Conservation (phyloP, 2,329 filamentous ascomycete species). For the Chrysosporium queenslandicum region DNA sequence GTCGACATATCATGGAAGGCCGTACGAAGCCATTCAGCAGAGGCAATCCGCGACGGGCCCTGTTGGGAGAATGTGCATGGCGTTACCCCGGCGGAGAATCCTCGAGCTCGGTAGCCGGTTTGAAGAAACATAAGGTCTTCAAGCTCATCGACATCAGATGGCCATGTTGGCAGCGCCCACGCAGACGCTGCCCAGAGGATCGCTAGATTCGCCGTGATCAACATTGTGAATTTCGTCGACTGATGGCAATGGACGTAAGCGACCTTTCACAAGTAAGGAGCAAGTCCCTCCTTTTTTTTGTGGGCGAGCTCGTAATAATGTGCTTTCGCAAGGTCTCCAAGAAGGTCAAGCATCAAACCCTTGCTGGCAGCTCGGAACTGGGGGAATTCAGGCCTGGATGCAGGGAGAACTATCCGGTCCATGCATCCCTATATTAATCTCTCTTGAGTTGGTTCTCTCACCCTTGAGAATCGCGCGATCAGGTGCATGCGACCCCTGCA, state of each 20-base stretch:
- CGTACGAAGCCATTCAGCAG: conserved; percentile 15
- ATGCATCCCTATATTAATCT: background rate
- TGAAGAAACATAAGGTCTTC: conserved; percentile 16
- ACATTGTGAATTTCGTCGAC: conserved; percentile 2
- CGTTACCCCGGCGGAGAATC: conserved; percentile 14
- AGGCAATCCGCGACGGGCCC: conserved; percentile 11
- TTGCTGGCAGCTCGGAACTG: background rate
- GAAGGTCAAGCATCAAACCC: background rate
- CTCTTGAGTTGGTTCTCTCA: background rate
- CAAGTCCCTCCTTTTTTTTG: too few species aligned
- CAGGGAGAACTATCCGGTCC: background rate
- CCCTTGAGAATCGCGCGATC: background rate
- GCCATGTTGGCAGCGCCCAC: conserved; percentile 14
- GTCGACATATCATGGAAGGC: conserved; percentile 15
- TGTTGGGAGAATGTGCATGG: conserved; percentile 13
- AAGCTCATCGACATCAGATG: conserved; percentile 12
- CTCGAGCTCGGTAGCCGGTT: conserved; percentile 13
- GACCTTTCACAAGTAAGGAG: too few species aligned
- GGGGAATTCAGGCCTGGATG: background rate
- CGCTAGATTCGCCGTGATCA: background rate
- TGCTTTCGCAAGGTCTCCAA: background rate
- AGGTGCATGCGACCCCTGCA: background rate
- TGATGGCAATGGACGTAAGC: background rate
- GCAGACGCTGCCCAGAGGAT: conserved; percentile 1
- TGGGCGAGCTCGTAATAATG: background rate